Base-by-base conservation (phyloP, 305 asterid species). In the Nicotiana rustica region DNA sequence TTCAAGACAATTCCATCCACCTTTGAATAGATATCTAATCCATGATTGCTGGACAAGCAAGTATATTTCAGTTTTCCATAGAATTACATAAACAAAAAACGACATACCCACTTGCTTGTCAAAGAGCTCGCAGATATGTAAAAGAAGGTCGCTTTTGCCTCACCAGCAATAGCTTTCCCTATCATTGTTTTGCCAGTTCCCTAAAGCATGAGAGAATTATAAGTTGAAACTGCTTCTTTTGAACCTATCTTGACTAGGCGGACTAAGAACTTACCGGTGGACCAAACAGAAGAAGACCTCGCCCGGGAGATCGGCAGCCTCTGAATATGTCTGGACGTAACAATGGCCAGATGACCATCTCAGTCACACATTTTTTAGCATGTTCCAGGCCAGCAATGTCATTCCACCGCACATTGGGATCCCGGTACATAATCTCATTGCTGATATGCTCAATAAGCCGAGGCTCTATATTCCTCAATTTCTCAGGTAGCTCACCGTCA, bases 131-230 rank as follows among this genome's bases (percentile, higher is more conserved):
- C 97, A 87, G 99, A 96, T 86, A 96, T 96, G 90, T 96, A 96
- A 90, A 96, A 96, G 89, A 96, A 94, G 76, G 99, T 96, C 77
- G 99, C 99, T 86, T 94, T 93, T 78, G 99, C 98, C 88, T 96
- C 99, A 83, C 99, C 98, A 85, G 99, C 99, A 82, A 96, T 96
- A 85, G 99, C 99, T 90, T 96, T 96, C 82, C 99, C 99, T 81
- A 96, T 94, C 99, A 96, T 96, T 81, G 99, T 96, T 89, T 96
- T 94, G 85, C 99, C 99, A 82, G 99, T 96, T 87, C 99, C 99
- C 99, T 96, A 62, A 44, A 78, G 82, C 86, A 87, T 71, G 84
- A 80, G 76, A 85, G 79, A 78, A 86, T 84, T 29, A 67, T 57
- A 73, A 77, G 83, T 89, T 69, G 17, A 8, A 52, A 55, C 66